Evolutionary conservation across 2,329 filamentous ascomycete species (phyloP), one percentile per base, ranked within the genome.

Genomic region (Sporothrix schenckii): DNA sequence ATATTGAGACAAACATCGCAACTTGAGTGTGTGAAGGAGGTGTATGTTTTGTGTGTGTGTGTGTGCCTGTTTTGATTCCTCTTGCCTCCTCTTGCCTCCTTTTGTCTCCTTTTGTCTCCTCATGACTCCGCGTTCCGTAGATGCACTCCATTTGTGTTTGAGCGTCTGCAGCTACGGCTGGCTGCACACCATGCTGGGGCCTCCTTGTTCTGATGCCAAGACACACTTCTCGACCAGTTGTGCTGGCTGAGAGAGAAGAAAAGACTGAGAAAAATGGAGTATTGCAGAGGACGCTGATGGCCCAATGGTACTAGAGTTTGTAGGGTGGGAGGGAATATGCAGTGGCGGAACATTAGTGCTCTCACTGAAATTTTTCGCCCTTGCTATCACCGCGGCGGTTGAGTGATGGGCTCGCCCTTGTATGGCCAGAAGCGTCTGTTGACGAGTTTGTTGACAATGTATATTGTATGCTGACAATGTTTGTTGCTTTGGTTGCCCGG

Each of bases 301-400:
- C 44, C n/a, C 39, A 61, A 10, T 10, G 24, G 34, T 3, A 61
- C 56, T 41, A n/a, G 27, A n/a, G 9, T 54, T 50, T 67, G 58
- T 30, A 21, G 41, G 41, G 21, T n/a, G 41, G 41, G 5, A 6
- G 34, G 34, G 34, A 9, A 34, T 63, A 67, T 68, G 66, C 41
- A 68, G 41, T 50, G n/a, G 21, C 66, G 66, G 66, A 24, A 56
- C 66, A 24, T 49, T 68, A 68, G 66, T 24, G 66, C 56, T 34
- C 56, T 68, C 39, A 21, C 41, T 24, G 65, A 47, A 21, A 16
- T 19, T 58, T 19, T 19, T 41, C 27, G 4, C 50, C 49, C 52
- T 60, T 68, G 13, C 14, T n/a, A n/a, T 49, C 44, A 44, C 56
- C 56, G n/a, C 27, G n/a, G 56, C 19, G 34, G 34, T 61, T n/a